Conservation (phyloP, 192 early-diverging fungal species). For the Podila minutissima region DNA sequence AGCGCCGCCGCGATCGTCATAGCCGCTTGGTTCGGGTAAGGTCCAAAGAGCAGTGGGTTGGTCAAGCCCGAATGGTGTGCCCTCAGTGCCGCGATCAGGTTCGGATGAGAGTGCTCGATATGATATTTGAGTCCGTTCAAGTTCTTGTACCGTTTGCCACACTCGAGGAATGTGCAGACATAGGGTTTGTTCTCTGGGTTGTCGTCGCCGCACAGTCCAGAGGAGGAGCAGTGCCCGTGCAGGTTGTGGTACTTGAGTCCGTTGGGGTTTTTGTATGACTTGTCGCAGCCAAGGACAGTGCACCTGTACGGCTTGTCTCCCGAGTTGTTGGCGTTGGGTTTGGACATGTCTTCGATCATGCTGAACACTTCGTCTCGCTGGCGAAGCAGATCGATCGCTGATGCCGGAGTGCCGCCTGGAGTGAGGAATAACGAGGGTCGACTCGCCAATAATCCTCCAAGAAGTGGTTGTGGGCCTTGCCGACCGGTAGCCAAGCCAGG, state of each 20-base stretch:
- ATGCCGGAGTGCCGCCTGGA: neutral
- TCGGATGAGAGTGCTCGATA: conserved; percentile 80
- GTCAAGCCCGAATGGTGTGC: conserved; percentile 40
- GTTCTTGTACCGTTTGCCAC: conserved; percentile 80
- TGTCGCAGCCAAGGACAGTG: conserved; percentile 85
- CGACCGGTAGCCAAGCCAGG: neutral
- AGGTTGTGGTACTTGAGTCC: conserved; percentile 98
- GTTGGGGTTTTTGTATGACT: conserved; percentile 99
- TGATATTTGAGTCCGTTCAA: conserved; percentile 85
- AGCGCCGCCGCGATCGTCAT: conserved; percentile 34
- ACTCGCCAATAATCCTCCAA: neutral
- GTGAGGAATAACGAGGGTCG: neutral
- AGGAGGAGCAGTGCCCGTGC: conserved; percentile 90
- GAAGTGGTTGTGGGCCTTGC: neutral
- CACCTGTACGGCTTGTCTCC: conserved; percentile 91
- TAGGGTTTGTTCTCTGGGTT: conserved; percentile 69
- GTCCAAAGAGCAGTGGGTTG: conserved; percentile 15
- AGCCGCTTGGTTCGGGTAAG: neutral
- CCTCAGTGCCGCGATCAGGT: conserved; percentile 23
- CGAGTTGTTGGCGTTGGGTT: neutral
- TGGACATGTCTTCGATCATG: conserved; percentile 32
- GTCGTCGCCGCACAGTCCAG: conserved; percentile 53
- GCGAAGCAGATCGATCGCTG: conserved; percentile 15
- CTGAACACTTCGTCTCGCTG: conserved; percentile 34
- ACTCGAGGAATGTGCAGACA: conserved; percentile 76